Percentiles rank a stretch among this genome's conserved stretches.
These are phyloP conservation scores for Coleophoma crateriformis DNA, from an alignment of 2,329 filamentous ascomycete species.

Conservation along the genomic window DNA sequence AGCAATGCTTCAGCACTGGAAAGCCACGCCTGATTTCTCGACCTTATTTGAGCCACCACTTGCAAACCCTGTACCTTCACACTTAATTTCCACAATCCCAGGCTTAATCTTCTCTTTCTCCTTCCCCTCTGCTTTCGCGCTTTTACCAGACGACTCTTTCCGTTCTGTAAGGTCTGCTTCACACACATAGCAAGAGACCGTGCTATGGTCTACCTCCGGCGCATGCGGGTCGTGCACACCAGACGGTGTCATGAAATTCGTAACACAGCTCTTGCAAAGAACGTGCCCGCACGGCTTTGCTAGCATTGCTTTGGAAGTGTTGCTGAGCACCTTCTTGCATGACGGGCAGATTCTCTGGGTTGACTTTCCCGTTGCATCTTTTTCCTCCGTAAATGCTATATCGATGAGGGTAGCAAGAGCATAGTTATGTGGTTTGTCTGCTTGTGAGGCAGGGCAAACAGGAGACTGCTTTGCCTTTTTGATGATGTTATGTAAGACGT, in stretches of 20 bases:
- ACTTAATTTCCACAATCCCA: conserved; percentile 73
- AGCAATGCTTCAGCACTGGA: conserved; percentile 60
- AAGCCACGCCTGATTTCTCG: conserved; percentile 71
- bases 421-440: conserved; percentile 63
- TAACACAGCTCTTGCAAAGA: conserved; percentile 77
- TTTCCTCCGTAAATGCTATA: conserved; percentile 72
- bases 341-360: conserved; percentile 67
- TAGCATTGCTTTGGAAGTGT: conserved; percentile 75
- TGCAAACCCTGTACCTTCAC: conserved; percentile 90
- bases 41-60: conserved; percentile 80
- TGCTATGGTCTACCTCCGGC: conserved; percentile 38
- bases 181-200: conserved; percentile 77
- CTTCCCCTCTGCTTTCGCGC: conserved; percentile 36
- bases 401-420: conserved; percentile 73
- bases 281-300: conserved; percentile 90
- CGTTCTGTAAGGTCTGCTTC: conserved; percentile 65
- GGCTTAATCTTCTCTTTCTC: conserved; percentile 56
- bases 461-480: conserved; percentile 63
- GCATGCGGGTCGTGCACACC: conserved; percentile 55
- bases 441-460: conserved; percentile 69
- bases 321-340: conserved; percentile 77
- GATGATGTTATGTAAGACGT: conserved; percentile 47
- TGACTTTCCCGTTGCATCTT: conserved; percentile 39
- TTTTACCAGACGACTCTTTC: conserved; percentile 33
- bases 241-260: conserved; percentile 69